phyloP scores from a whole-genome alignment of 2,329 filamentous ascomycete species.

The Ophiostoma himal-ulmi region DNA sequence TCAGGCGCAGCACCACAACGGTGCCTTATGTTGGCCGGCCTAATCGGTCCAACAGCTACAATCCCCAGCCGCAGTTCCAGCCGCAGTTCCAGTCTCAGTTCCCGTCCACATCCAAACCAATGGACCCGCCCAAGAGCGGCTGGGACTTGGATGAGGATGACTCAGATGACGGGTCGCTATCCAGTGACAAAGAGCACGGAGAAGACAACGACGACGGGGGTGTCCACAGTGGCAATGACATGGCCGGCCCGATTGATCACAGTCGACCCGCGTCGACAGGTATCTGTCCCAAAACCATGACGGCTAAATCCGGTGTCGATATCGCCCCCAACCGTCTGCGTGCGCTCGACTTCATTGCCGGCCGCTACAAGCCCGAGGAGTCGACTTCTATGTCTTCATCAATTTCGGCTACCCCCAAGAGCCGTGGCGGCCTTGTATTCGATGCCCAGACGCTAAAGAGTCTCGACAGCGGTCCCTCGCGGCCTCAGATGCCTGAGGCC shows the following conservation, averaged over 20 bases:
- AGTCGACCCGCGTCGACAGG: conserved; percentile 13
- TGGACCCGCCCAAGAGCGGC: conserved; percentile 38
- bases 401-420: not conserved
- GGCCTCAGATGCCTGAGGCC: not conserved
- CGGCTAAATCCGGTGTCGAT: conserved; percentile 19
- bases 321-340: conserved; percentile 45
- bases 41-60: conserved; percentile 24
- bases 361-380: conserved; percentile 34
- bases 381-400: not conserved
- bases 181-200: conserved; percentile 15
- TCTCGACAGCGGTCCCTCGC: conserved; percentile 29
- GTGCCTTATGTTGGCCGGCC: conserved; percentile 17
- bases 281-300: conserved; percentile 12
- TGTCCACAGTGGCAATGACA: conserved; percentile 23
- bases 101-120: conserved; percentile 27
- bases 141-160: conserved; percentile 48
- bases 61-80: conserved; percentile 3
- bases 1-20: conserved; percentile 27
- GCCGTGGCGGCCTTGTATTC: conserved; percentile 30
- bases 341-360: conserved; percentile 47
- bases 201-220: conserved; percentile 16
- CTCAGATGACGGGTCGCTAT: conserved; percentile 30
- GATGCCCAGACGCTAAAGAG: conserved; percentile 34
- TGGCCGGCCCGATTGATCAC: not conserved
- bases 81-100: conserved; percentile 1